Percentiles rank a stretch among this genome's conserved stretches.
These are phyloP conservation scores for Alternaria rosae DNA, from an alignment of 2,329 filamentous ascomycete species.

Conservation along the genomic window DNA sequence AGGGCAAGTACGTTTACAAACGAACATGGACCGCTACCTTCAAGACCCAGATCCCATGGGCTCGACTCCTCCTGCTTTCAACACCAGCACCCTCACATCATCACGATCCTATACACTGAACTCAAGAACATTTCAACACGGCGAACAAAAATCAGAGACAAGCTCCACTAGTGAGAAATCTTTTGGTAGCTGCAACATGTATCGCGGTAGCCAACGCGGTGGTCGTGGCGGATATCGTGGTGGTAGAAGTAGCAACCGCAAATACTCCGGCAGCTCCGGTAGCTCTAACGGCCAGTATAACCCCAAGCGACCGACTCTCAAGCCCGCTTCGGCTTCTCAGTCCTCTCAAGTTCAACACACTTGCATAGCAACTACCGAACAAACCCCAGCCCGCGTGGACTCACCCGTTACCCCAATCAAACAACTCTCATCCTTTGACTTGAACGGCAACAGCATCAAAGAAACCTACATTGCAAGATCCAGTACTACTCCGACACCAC, in stretches of 20 bases:
- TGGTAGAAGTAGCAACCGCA: slow-evolving; percentile 12
- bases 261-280: slow-evolving; percentile 25
- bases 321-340: not conserved
- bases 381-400: not conserved
- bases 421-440: slow-evolving; percentile 12
- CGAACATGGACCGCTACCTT: slow-evolving; percentile 6
- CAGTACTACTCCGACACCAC: not conserved
- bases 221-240: slow-evolving; percentile 12
- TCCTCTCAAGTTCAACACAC: not conserved
- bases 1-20: slow-evolving; percentile 11
- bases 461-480: slow-evolving; percentile 22
- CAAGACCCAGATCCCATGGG: not conserved
- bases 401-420: slow-evolving; percentile 9
- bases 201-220: slow-evolving; percentile 9
- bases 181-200: slow-evolving; percentile 16
- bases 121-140: not conserved
- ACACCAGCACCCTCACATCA: not conserved
- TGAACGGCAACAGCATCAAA: slow-evolving; percentile 22
- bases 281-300: slow-evolving; percentile 15
- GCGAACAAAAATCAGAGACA: slow-evolving; percentile 6
- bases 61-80: slow-evolving; percentile 6
- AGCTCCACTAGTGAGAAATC: slow-evolving; percentile 5
- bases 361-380: slow-evolving; percentile 6
- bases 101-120: not conserved
- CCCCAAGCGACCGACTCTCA: slow-evolving; percentile 12